Conservation (phyloP, 2,329 filamentous ascomycete genomes). For the Aspergillus spinulosporus region DNA sequence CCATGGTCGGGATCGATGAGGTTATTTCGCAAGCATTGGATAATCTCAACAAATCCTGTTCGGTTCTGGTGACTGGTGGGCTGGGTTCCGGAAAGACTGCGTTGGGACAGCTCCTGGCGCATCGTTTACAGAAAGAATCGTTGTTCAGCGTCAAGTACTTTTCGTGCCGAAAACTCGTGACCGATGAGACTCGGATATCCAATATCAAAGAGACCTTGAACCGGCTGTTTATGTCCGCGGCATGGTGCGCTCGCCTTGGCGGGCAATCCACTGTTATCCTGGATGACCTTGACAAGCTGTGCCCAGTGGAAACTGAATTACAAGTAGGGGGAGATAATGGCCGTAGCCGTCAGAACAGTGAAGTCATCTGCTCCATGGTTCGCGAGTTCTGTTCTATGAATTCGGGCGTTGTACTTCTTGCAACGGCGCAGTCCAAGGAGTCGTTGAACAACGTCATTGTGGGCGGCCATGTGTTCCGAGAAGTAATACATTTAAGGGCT, state of each 20-base stretch:
- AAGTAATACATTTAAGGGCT: constrained; percentile 85
- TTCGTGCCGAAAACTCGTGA: constrained; percentile 81
- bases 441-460: constrained; percentile 86
- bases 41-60: constrained; percentile 81
- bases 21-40: constrained; percentile 71
- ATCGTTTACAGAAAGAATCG: constrained; percentile 68
- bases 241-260: constrained; percentile 85
- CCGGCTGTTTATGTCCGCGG: constrained; percentile 81
- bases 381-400: constrained; percentile 79
- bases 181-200: constrained; percentile 84
- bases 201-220: constrained; percentile 87
- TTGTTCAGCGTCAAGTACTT: constrained; percentile 85
- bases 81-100: constrained; percentile 88
- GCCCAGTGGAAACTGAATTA: constrained; percentile 89
- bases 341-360: constrained; percentile 86
- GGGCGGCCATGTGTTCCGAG: constrained; percentile 86
- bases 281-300: constrained; percentile 90
- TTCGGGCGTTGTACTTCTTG: constrained; percentile 80
- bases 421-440: constrained; percentile 91
- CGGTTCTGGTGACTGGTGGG: constrained; percentile 83
- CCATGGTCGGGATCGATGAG: constrained; percentile 80
- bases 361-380: constrained; percentile 79
- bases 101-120: constrained; percentile 72
- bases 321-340: constrained; percentile 93
- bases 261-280: constrained; percentile 82